These are phyloP conservation scores for Biancaea sappan DNA, from an alignment of 306 rosid species.

Conservation along the genomic window DNA sequence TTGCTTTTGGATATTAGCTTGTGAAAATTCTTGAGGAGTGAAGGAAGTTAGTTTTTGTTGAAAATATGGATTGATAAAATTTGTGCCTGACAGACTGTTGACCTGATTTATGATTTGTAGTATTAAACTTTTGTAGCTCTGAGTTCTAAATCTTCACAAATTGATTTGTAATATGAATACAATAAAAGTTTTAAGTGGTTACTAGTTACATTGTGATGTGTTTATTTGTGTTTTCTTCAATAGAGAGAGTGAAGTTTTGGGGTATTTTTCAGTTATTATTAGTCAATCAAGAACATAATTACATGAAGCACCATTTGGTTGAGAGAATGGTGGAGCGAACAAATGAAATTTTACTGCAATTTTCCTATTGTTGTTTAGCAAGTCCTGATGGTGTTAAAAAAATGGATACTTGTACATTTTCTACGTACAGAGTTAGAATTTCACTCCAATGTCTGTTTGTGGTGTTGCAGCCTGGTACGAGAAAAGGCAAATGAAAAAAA, in stretches of 20 bases:
- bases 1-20: background rate
- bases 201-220: background rate
- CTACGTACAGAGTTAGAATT: background rate
- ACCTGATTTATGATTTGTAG: background rate
- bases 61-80: background rate
- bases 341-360: no score
- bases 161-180: background rate
- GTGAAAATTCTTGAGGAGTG: background rate
- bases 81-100: background rate
- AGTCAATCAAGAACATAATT: background rate
- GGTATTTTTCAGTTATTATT: background rate
- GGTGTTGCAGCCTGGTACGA: conserved; percentile 88
- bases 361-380: background rate
- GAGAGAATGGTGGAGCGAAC: background rate
- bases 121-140: background rate
- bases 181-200: background rate
- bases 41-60: background rate
- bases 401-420: background rate
- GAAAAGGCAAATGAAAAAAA: conserved; percentile 90
- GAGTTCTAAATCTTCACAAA: background rate
- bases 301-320: background rate
- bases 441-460: conserved; percentile 27
- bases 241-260: background rate
- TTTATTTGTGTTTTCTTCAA: background rate
- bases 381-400: background rate